Conservation (phyloP, 495 filamentous ascomycete species). For the Trichoderma parareesei region DNA sequence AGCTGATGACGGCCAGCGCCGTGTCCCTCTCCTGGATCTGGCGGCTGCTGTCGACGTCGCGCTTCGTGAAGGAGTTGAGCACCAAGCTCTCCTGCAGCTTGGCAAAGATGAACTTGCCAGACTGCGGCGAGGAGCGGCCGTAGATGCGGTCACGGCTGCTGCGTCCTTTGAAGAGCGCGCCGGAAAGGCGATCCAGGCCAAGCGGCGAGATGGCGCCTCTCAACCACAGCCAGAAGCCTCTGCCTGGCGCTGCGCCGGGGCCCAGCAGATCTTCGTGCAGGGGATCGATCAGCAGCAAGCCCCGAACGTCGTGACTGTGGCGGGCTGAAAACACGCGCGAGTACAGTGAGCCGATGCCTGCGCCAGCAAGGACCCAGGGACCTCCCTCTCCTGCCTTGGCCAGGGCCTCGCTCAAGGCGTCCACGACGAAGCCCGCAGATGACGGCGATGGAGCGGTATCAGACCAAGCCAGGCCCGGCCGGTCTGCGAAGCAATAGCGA, state of each 20-base stretch:
- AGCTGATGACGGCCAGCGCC: conserved; percentile 75
- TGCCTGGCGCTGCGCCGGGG: conserved; percentile 52
- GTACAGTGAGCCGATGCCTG: conserved; percentile 77
- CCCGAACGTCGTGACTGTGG: conserved; percentile 60
- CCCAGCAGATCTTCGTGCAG: conserved; percentile 77
- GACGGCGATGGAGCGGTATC: conserved; percentile 92
- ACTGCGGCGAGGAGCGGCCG: conserved; percentile 68
- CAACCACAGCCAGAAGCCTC: conserved; percentile 79
- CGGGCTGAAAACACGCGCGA: conserved; percentile 81
- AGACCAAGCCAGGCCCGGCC: conserved; percentile 78
- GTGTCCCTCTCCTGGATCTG: conserved; percentile 67
- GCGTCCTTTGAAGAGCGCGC: conserved; percentile 70
- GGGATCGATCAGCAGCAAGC: conserved; percentile 78
- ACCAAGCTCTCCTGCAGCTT: conserved; percentile 91
- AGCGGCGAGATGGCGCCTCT: conserved; percentile 78
- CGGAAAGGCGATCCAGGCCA: conserved; percentile 68
- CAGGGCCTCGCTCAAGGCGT: conserved; percentile 78
- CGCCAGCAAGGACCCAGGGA: conserved; percentile 61
- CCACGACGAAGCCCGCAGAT: conserved; percentile 80
- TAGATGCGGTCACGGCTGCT: conserved; percentile 76
- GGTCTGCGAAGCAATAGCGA: conserved; percentile 93
- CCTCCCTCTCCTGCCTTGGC: conserved; percentile 71
- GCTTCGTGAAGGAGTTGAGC: conserved; percentile 69
- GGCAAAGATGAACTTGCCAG: conserved; percentile 72
- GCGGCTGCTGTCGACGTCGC: conserved; percentile 66